Percentiles rank a stretch among this genome's conserved stretches.
Evolutionary conservation across 345 rosid genomes (phyloP).

Genomic region (Dovyalis caffra): DNA sequence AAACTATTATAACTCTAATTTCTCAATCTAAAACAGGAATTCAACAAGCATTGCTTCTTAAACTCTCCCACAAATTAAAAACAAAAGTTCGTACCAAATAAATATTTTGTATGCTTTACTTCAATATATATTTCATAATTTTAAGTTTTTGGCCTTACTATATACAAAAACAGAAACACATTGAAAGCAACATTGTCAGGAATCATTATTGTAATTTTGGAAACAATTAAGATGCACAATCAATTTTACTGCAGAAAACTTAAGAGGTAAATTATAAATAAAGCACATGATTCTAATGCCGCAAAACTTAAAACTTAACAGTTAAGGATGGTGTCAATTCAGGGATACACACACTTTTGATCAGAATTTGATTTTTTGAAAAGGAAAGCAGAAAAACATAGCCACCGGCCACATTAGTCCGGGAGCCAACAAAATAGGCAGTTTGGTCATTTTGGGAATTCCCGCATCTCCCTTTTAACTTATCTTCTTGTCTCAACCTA

Average conservation of each 20-base stretch:
- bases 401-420: background rate
- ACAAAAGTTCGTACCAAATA: no score
- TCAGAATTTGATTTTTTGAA: background rate
- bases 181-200: no score
- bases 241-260: background rate
- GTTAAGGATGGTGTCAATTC: background rate
- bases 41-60: no score
- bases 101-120: no score
- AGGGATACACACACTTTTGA: background rate
- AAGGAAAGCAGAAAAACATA: background rate
- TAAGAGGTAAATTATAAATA: background rate
- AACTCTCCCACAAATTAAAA: no score
- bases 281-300: background rate
- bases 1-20: no score
- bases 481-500: background rate
- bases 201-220: background rate
- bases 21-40: no score
- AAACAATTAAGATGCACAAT: background rate
- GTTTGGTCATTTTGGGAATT: background rate
- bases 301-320: no score
- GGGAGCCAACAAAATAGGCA: background rate
- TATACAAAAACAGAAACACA: no score
- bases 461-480: background rate
- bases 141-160: no score
- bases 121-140: no score